Evolutionary conservation across 805 yeast genomes (phyloP).

Genomic region (Wickerhamiella lipophila): DNA sequence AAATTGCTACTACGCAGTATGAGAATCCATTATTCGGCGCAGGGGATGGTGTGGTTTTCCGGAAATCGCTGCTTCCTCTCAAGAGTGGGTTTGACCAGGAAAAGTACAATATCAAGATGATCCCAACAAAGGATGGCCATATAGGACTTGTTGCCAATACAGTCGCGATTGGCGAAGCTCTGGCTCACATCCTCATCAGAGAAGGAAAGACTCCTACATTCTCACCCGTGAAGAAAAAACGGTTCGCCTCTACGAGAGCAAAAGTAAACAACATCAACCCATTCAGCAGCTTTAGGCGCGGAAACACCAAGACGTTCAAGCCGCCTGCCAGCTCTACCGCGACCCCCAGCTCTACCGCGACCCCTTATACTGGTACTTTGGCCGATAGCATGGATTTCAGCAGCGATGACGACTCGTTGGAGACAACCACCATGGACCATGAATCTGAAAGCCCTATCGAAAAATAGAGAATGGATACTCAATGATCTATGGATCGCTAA

Average conservation of each 20-base stretch:
- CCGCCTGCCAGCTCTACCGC: not conserved
- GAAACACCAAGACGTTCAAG: not conserved
- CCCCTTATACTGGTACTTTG: not conserved
- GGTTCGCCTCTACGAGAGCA: constrained; percentile 7
- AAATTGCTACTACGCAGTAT: constrained; percentile 58
- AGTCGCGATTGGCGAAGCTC: constrained; percentile 56
- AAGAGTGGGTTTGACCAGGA: constrained; percentile 45
- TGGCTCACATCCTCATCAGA: constrained; percentile 48
- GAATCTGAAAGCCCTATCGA: not conserved
- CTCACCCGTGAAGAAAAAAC: constrained; percentile 7
- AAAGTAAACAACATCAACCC: constrained; percentile 1
- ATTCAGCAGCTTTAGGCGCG: not conserved
- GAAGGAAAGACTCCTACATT: constrained; percentile 27
- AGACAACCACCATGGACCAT: not conserved
- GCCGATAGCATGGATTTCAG: not conserved
- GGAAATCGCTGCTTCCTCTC: constrained; percentile 72
- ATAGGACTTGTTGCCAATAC: constrained; percentile 68
- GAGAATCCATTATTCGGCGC: constrained; percentile 71
- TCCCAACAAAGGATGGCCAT: constrained; percentile 59
- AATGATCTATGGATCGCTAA: not conserved
- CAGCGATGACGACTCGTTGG: not conserved
- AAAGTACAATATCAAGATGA: constrained; percentile 41
- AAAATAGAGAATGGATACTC: no score
- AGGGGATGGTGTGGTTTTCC: constrained; percentile 89
- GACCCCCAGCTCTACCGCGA: not conserved